Evolutionary conservation across 1,284 basidiomycete genomes (phyloP).

Genomic region (Trametes pubescens): DNA sequence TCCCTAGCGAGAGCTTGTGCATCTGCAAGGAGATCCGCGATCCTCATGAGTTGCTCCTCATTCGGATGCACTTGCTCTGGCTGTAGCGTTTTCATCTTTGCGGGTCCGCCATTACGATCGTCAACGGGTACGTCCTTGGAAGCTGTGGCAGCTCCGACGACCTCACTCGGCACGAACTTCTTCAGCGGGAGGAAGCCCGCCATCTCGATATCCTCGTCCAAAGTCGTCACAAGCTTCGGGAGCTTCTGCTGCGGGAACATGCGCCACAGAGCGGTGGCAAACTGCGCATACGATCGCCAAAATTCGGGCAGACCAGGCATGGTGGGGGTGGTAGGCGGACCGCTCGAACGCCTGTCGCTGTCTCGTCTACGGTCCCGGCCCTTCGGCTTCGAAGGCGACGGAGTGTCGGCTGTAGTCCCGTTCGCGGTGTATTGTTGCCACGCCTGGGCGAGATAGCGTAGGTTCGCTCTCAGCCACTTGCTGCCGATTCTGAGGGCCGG

Average conservation of each 20-base stretch:
- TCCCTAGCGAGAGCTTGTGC: conserved; percentile 68
- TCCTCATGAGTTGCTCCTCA: conserved; percentile 94
- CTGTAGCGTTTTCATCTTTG: conserved; percentile 21
- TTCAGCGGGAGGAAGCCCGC: conserved; percentile 87
- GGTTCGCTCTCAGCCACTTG: conserved; percentile 89
- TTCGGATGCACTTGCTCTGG: conserved; percentile 86
- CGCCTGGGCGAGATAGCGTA: conserved; percentile 70
- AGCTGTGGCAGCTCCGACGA: conserved; percentile 39
- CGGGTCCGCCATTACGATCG: conserved; percentile 14
- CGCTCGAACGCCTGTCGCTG: conserved; percentile 22
- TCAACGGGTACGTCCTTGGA: conserved; percentile 27
- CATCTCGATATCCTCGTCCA: conserved; percentile 95
- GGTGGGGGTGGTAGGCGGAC: conserved; percentile 12
- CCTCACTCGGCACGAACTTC: conserved; percentile 53
- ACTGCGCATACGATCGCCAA: conserved; percentile 79
- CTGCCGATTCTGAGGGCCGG: conserved; percentile 88
- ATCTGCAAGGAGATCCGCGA: conserved; percentile 86
- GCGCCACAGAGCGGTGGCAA: conserved; percentile 68
- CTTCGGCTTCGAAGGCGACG: conserved; percentile 33
- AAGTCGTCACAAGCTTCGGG: conserved; percentile 66
- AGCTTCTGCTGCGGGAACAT: conserved; percentile 78
- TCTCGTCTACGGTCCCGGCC: conserved; percentile 28
- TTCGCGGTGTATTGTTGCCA: conserved; percentile 28
- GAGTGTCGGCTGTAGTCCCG: conserved; percentile 25
- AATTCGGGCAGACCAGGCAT: conserved; percentile 58